These are phyloP conservation scores for Condylostoma magnum DNA, from an alignment of 169 alveolate species.

Conservation along the genomic window DNA sequence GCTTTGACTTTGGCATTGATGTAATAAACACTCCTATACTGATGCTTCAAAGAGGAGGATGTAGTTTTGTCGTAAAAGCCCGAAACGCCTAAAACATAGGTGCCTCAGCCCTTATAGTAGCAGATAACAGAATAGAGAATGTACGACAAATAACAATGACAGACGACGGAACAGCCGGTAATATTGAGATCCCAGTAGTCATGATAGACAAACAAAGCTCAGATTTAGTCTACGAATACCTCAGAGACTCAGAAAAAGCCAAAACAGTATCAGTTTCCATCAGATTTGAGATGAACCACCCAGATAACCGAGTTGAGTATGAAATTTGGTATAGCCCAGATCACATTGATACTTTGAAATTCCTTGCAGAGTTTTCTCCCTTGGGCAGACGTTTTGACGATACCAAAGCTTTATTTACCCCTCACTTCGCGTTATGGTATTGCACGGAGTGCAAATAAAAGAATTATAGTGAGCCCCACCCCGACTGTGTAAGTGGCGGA, in stretches of 20 bases:
- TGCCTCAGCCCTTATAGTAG: constrained; percentile 62
- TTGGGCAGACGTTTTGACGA: neutral
- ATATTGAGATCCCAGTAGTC: constrained; percentile 68
- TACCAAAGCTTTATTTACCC: neutral
- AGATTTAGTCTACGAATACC: constrained; percentile 12
- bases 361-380: neutral
- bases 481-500: constrained; percentile 43
- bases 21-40: constrained; percentile 51
- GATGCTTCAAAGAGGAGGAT: constrained; percentile 65
- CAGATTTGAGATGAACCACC: constrained; percentile 27
- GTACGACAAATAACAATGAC: constrained; percentile 53
- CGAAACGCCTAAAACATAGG: constrained; percentile 70
- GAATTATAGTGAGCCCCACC: neutral
- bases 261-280: constrained; percentile 17
- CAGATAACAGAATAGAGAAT: constrained; percentile 35
- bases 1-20: no score
- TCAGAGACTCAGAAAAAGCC: constrained; percentile 1
- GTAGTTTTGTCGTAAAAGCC: constrained; percentile 64
- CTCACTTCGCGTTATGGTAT: neutral
- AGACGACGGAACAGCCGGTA: constrained; percentile 80
- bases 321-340: constrained; percentile 16
- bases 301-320: constrained; percentile 18
- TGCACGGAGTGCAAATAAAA: constrained; percentile 1
- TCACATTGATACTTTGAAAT: neutral
- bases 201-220: constrained; percentile 56